Evolutionary conservation across 2,329 filamentous ascomycete species (phyloP).

Genomic region (Cercospora sojina): DNA sequence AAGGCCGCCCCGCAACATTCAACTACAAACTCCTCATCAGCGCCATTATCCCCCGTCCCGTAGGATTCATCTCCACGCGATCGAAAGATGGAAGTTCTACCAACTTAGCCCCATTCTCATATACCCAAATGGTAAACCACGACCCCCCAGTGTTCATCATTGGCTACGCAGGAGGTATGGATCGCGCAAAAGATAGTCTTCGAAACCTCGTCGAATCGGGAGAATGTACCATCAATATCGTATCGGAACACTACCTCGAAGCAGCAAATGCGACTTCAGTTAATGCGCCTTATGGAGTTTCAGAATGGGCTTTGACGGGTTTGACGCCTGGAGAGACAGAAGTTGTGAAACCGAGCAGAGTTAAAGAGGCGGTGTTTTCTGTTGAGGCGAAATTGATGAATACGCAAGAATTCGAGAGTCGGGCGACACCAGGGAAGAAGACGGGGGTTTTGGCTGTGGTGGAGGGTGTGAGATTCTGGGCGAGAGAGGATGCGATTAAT

Average conservation of each 20-base stretch:
- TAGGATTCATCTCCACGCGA: slow-evolving; percentile 63
- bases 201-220: slow-evolving; percentile 68
- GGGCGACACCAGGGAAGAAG: slow-evolving; percentile 67
- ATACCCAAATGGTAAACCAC: slow-evolving; percentile 78
- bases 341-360: slow-evolving; percentile 68
- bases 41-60: slow-evolving; percentile 76
- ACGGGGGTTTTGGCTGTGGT: slow-evolving; percentile 72
- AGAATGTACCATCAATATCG: slow-evolving; percentile 81
- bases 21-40: slow-evolving; percentile 95
- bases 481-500: slow-evolving; percentile 81
- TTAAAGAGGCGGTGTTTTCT: slow-evolving; percentile 78
- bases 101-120: slow-evolving; percentile 86
- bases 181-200: slow-evolving; percentile 73
- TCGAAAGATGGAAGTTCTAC: slow-evolving; percentile 61
- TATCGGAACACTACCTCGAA: slow-evolving; percentile 80
- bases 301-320: slow-evolving; percentile 77
- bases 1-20: slow-evolving; percentile 63
- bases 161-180: slow-evolving; percentile 57
- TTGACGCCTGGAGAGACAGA: slow-evolving; percentile 67
- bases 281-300: slow-evolving; percentile 72
- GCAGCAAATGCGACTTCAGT: slow-evolving; percentile 80
- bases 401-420: slow-evolving; percentile 73
- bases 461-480: slow-evolving; percentile 87
- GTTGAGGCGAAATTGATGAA: slow-evolving; percentile 78
- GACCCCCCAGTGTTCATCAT: slow-evolving; percentile 82